Conservation (phyloP, 176 grass and related monocot species). For the Aegilops speltoides region DNA sequence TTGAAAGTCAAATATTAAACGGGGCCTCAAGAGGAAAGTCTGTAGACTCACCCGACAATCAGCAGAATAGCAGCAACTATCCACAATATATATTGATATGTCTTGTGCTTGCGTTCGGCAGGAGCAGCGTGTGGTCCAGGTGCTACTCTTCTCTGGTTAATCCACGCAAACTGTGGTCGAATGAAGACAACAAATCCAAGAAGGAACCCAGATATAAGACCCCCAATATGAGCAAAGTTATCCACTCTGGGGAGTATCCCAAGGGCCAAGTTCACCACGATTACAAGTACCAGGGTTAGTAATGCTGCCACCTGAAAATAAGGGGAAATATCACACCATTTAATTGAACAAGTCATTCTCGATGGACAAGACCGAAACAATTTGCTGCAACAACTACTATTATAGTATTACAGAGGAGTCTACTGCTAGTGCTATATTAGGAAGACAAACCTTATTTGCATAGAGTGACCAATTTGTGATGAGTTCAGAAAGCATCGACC, state of each 20-base stretch:
- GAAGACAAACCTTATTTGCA: slow-evolving; percentile 69
- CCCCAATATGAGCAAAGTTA: slow-evolving; percentile 96
- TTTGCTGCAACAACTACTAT: background rate
- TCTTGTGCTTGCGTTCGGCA: slow-evolving; percentile 58
- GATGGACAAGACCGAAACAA: background rate
- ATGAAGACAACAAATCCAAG: slow-evolving; percentile 85
- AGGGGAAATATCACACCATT: background rate
- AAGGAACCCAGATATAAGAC: slow-evolving; percentile 82
- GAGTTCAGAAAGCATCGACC: slow-evolving; percentile 92
- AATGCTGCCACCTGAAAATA: slow-evolving; percentile 62
- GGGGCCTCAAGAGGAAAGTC: background rate
- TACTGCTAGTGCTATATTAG: background rate
- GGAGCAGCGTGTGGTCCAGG: slow-evolving; percentile 21
- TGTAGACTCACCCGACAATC: slow-evolving; percentile 46
- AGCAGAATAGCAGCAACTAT: slow-evolving; percentile 46
- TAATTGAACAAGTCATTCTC: background rate
- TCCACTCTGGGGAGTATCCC: slow-evolving; percentile 79
- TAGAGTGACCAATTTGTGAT: slow-evolving; percentile 95
- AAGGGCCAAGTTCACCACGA: slow-evolving; percentile 71
- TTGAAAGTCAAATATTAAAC: background rate
- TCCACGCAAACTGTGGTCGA: slow-evolving; percentile 72
- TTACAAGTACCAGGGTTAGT: slow-evolving; percentile 52
- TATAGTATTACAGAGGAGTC: background rate
- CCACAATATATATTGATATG: slow-evolving; percentile 81
- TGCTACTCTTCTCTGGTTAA: slow-evolving; percentile 35